phyloP scores from a whole-genome alignment of 306 rosid genomes.

The Corylus americana region DNA sequence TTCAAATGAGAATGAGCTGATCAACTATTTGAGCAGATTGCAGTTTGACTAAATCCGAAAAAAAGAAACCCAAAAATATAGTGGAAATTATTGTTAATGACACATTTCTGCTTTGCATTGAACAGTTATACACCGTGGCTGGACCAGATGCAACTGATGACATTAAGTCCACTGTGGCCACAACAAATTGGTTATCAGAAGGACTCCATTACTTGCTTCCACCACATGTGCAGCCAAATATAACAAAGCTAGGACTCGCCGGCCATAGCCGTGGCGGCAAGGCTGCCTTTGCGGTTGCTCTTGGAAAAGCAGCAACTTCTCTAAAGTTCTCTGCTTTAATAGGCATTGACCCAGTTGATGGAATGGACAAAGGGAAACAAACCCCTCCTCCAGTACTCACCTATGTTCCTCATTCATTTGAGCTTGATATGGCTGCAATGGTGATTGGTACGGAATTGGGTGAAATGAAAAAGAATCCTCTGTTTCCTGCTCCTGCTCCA shows the following conservation, averaged over 20 bases:
- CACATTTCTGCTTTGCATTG: constrained; percentile 16
- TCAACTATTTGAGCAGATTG: not conserved
- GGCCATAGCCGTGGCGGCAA: constrained; percentile 96
- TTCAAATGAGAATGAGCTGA: not conserved
- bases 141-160: constrained; percentile 72
- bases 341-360: constrained; percentile 93
- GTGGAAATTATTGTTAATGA: not conserved
- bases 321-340: constrained; percentile 68
- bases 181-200: constrained; percentile 63
- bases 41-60: not conserved
- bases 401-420: constrained; percentile 61
- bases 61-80: not conserved
- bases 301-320: constrained; percentile 37
- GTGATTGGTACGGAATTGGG: constrained; percentile 78
- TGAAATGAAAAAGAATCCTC: constrained; percentile 47
- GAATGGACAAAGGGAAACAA: constrained; percentile 68
- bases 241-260: constrained; percentile 53
- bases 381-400: constrained; percentile 86
- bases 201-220: constrained; percentile 60
- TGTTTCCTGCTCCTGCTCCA: constrained; percentile 83
- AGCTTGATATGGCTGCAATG: constrained; percentile 58
- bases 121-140: constrained; percentile 60
- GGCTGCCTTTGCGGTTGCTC: constrained; percentile 74
- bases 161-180: constrained; percentile 54
- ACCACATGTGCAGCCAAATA: constrained; percentile 47